Evolutionary conservation across 768 basidiomycete genomes (phyloP).

Genomic region (Calocybe indica): DNA sequence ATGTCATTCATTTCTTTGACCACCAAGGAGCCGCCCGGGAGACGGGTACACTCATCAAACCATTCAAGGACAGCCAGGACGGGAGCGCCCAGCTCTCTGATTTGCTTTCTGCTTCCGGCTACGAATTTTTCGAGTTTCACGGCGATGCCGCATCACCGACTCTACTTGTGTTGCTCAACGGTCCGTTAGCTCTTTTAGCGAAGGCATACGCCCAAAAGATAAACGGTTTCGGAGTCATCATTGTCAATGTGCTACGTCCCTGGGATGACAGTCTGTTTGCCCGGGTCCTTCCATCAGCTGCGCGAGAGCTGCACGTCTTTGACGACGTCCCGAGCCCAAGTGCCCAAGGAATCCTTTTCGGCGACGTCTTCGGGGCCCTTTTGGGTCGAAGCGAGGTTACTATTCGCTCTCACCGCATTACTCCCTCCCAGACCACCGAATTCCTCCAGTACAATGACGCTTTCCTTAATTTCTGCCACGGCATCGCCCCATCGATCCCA

Average conservation of each 20-base stretch:
- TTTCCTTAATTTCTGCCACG: conserved; percentile 37
- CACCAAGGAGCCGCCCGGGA: conserved; percentile 79
- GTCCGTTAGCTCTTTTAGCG: conserved; percentile 64
- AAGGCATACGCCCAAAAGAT: conserved; percentile 40
- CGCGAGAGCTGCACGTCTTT: conserved; percentile 59
- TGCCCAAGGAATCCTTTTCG: conserved; percentile 60
- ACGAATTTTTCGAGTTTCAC: conserved; percentile 69
- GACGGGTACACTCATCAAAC: conserved; percentile 47
- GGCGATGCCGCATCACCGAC: conserved; percentile 61
- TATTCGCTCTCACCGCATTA: conserved; percentile 53
- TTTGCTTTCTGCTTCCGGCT: conserved; percentile 52
- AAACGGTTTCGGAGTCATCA: conserved; percentile 56
- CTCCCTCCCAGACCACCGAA: conserved; percentile 48
- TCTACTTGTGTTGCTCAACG: conserved; percentile 69
- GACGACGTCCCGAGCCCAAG: conserved; percentile 68
- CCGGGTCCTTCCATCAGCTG: conserved; percentile 51
- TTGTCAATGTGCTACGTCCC: conserved; percentile 77
- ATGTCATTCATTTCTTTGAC: conserved; percentile 89
- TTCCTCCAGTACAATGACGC: conserved; percentile 38
- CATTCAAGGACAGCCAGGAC: conserved; percentile 25
- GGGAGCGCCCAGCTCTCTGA: conserved; percentile 32
- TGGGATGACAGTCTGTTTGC: conserved; percentile 71
- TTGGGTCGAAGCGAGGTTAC: conserved; percentile 29
- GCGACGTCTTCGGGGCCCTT: conserved; percentile 63
- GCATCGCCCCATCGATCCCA: conserved; percentile 22